Percentiles rank a stretch among this genome's conserved stretches.
Evolutionary conservation across 83 land plant genomes (phyloP).

Genomic region (Thuja plicata): DNA sequence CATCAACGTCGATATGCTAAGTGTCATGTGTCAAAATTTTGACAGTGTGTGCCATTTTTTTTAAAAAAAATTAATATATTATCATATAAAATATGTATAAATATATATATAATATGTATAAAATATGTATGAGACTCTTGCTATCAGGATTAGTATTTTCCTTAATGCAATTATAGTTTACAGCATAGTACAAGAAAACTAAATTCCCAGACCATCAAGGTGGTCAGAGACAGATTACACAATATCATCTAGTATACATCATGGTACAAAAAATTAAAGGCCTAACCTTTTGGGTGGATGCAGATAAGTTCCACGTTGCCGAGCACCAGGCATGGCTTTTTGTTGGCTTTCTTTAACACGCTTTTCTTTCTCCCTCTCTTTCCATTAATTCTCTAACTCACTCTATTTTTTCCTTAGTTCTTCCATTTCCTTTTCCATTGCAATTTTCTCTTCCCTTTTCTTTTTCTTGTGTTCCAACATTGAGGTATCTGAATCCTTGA

Average conservation of each 20-base stretch:
- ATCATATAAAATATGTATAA: no score
- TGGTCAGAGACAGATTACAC: background rate
- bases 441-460: constrained; percentile 87
- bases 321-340: constrained; percentile 65
- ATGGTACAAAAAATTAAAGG: constrained; percentile 32
- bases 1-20: no score
- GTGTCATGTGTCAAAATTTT: no score
- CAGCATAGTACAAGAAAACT: background rate
- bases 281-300: constrained; percentile 68
- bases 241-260: background rate
- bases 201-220: background rate
- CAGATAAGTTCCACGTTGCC: constrained; percentile 43
- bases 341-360: constrained; percentile 71
- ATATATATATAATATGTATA: no score
- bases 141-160: no score
- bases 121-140: no score
- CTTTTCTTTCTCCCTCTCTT: constrained; percentile 55
- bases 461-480: constrained; percentile 88
- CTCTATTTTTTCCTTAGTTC: constrained; percentile 71
- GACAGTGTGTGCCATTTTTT: no score
- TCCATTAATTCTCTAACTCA: constrained; percentile 41
- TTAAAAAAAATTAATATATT: no score
- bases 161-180: background rate
- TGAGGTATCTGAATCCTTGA: constrained; percentile 94
- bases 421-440: constrained; percentile 99